phyloP scores from a whole-genome alignment of 805 yeast genomes.

The Lachancea dasiensis region DNA sequence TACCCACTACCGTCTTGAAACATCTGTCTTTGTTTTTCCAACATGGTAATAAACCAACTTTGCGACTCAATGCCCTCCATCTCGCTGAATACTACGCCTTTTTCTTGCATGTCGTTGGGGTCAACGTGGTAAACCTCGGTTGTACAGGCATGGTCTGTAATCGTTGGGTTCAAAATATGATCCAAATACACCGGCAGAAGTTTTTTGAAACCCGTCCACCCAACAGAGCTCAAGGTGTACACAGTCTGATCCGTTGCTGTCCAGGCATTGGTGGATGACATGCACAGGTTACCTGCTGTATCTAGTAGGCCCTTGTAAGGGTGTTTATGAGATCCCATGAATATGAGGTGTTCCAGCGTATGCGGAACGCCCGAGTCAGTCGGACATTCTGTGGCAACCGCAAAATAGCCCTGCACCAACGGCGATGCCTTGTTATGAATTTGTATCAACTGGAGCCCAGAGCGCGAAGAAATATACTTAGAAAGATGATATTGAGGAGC shows the following conservation, averaged over 20 bases:
- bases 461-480: conserved; percentile 72
- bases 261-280: conserved; percentile 93
- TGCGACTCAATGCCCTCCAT: conserved; percentile 91
- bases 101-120: conserved; percentile 74
- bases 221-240: conserved; percentile 85
- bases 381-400: conserved; percentile 87
- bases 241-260: conserved; percentile 95
- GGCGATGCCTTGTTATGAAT: conserved; percentile 74
- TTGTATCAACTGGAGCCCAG: conserved; percentile 77
- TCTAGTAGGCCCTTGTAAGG: conserved; percentile 93
- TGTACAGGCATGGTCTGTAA: conserved; percentile 82
- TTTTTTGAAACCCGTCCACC: conserved; percentile 89
- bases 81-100: conserved; percentile 95
- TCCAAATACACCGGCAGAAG: conserved; percentile 86
- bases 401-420: conserved; percentile 86
- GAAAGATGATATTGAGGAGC: conserved; percentile 59
- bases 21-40: conserved; percentile 54
- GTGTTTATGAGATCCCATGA: conserved; percentile 85
- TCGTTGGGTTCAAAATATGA: conserved; percentile 76
- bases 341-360: conserved; percentile 87
- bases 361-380: conserved; percentile 93
- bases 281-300: conserved; percentile 74
- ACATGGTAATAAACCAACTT: conserved; percentile 58
- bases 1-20: conserved; percentile 66
- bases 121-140: conserved; percentile 96